Conservation (phyloP, 2,329 filamentous ascomycete genomes). For the Alternaria metachromatica region DNA sequence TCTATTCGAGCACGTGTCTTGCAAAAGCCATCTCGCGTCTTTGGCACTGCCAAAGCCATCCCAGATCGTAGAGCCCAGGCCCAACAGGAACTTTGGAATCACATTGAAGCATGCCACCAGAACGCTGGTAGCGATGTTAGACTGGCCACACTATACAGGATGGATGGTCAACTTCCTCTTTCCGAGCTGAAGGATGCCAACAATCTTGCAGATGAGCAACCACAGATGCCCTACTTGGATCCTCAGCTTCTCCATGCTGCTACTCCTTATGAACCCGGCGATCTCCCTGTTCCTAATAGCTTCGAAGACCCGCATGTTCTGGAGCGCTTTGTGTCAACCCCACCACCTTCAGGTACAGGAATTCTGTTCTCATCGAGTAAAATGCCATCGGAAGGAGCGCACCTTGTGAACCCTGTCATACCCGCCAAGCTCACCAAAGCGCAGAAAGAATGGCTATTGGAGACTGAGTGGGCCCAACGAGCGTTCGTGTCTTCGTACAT, state of each 20-base stretch:
- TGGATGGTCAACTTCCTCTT: conserved; percentile 26
- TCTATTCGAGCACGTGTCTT: conserved; percentile 58
- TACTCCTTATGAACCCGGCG: conserved; percentile 24
- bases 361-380: conserved; percentile 45
- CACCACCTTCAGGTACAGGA: conserved; percentile 24
- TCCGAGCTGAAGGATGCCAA: conserved; percentile 19
- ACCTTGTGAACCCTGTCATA: conserved; percentile 51
- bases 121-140: conserved; percentile 30
- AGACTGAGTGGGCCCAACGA: conserved; percentile 72
- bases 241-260: conserved; percentile 38
- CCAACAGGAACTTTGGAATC: conserved; percentile 46
- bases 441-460: conserved; percentile 73
- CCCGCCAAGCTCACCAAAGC: conserved; percentile 64
- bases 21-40: conserved; percentile 53
- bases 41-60: conserved; percentile 51
- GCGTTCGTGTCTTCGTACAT: conserved; percentile 73
- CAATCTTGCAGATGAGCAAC: conserved; percentile 24
- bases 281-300: conserved; percentile 23
- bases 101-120: conserved; percentile 33
- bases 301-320: conserved; percentile 31
- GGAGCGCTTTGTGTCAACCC: conserved; percentile 25
- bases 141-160: conserved; percentile 37
- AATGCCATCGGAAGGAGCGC: conserved; percentile 30
- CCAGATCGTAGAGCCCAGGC: conserved; percentile 49
- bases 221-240: conserved; percentile 40